Evolutionary conservation across 139 green algal genomes (phyloP), one percentile per base, ranked within the genome.

Genomic region (Coelastrella sp.): DNA sequence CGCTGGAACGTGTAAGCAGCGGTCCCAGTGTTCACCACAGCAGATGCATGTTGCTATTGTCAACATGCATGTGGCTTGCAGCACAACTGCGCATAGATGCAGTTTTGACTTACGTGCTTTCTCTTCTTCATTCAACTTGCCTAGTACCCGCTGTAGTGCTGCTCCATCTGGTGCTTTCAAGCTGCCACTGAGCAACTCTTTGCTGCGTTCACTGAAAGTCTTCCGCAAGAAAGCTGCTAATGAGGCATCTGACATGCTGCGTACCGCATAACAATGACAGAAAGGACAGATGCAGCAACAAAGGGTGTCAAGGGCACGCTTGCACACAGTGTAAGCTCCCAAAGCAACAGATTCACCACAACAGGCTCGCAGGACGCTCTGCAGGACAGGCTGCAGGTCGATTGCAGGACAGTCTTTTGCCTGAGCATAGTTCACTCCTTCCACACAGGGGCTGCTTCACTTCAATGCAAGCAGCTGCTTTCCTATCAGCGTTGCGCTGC

Each of bases 51-150:
- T n/a, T n/a, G n/a, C n/a, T n/a, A n/a, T n/a, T n/a, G n/a, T n/a
- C n/a, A n/a, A n/a, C n/a, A n/a, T n/a, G n/a, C n/a, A n/a, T n/a
- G n/a, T n/a, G n/a, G n/a, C n/a, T n/a, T n/a, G 40, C 8, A 23
- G 48, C 17, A 45, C 72, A 41, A 35, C 64, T 69, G n/a, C n/a
- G n/a, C n/a, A n/a, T n/a, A n/a, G n/a, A n/a, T n/a, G n/a, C n/a
- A n/a, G n/a, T n/a, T n/a, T n/a, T n/a, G n/a, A 69, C 80, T 86
- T 67, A 86, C 80, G 25, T 43, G 35, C 19, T 50, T 79, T 78
- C 48, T 86, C 80, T 35, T 86, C 80, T 69, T 80, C 66, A 37
- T 86, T 72, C 9, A 86, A 67, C 17, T 86, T 86, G 80, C 67
- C n/a, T 6, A 80, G 48, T 17, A 80, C 66, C 5, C 21, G n/a